Percentiles rank a stretch among this genome's conserved stretches.
phyloP scores from a whole-genome alignment of 129 eudicot genomes.

The Gnaphalium uliginosum region DNA sequence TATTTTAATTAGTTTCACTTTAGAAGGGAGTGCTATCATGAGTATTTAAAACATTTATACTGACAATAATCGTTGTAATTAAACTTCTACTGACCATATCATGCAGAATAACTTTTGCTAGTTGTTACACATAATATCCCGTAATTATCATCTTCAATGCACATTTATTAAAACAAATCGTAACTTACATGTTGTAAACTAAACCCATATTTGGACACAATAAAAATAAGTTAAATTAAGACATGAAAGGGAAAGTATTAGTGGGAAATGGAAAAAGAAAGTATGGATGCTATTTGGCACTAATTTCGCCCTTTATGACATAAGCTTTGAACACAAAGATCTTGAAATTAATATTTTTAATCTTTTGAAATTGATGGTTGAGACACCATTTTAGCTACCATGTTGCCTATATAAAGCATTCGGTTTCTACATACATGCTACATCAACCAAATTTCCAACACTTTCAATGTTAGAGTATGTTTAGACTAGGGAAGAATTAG shows the following conservation, averaged over 20 bases:
- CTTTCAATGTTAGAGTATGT: neutral
- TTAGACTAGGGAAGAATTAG: too few relatives aligned
- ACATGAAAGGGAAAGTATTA: conserved; percentile 14
- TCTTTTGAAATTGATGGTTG: conserved; percentile 26
- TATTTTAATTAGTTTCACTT: too few relatives aligned
- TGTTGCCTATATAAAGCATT: conserved; percentile 39
- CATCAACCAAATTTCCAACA: conserved; percentile 5
- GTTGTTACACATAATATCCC: too few relatives aligned
- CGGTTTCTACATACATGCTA: conserved; percentile 5
- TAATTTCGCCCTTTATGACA: conserved; percentile 35
- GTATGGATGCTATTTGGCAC: conserved; percentile 38
- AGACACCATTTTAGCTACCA: conserved; percentile 10
- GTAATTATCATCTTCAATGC: neutral
- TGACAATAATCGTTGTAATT: neutral
- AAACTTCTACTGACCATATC: neutral
- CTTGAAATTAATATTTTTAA: conserved; percentile 26
- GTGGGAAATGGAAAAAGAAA: conserved; percentile 34
- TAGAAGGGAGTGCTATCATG: too few relatives aligned
- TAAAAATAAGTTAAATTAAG: neutral
- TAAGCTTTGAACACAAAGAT: conserved; percentile 30
- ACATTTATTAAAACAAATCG: neutral
- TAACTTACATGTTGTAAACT: neutral
- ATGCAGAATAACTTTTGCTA: neutral
- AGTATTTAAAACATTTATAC: too few relatives aligned
- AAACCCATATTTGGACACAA: neutral